Conservation (phyloP, 2,329 filamentous ascomycete species). For the Coniochaeta ligniaria region DNA sequence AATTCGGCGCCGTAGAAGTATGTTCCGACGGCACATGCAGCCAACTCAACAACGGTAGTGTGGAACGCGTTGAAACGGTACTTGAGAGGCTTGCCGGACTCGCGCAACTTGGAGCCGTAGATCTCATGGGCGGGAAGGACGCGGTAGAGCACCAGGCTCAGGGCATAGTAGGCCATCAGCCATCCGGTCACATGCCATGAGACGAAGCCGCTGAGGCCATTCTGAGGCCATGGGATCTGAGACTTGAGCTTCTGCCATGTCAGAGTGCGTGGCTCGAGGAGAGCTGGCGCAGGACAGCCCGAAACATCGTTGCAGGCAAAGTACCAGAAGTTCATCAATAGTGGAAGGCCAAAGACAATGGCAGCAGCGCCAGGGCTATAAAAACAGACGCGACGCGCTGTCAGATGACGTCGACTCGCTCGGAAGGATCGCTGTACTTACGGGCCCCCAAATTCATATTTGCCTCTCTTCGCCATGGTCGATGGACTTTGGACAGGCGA, state of each 20-base stretch:
- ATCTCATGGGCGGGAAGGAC: slow-evolving; percentile 67
- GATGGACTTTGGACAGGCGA: background rate
- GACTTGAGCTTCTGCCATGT: slow-evolving; percentile 65
- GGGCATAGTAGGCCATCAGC: slow-evolving; percentile 68
- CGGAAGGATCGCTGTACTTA: slow-evolving; percentile 1
- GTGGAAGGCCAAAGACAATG: slow-evolving; percentile 74
- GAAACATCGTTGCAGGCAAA: slow-evolving; percentile 91
- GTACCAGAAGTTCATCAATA: slow-evolving; percentile 70
- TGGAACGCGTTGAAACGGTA: slow-evolving; percentile 80
- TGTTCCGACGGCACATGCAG: slow-evolving; percentile 68
- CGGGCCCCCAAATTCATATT: slow-evolving; percentile 1
- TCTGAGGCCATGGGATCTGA: slow-evolving; percentile 73
- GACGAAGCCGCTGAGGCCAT: slow-evolving; percentile 63
- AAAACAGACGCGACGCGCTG: background rate
- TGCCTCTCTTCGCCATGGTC: background rate
- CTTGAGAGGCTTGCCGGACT: slow-evolving; percentile 61
- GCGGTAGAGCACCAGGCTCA: slow-evolving; percentile 68
- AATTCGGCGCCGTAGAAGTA: slow-evolving; percentile 72
- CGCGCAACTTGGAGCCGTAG: slow-evolving; percentile 62
- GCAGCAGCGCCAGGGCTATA: slow-evolving; percentile 64
- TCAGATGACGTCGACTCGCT: background rate
- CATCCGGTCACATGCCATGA: slow-evolving; percentile 64
- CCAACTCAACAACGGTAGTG: slow-evolving; percentile 67
- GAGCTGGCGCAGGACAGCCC: slow-evolving; percentile 80
- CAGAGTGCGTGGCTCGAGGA: slow-evolving; percentile 65